phyloP scores from a whole-genome alignment of 2,329 filamentous ascomycete genomes.

The Plenodomus tracheiphilus region DNA sequence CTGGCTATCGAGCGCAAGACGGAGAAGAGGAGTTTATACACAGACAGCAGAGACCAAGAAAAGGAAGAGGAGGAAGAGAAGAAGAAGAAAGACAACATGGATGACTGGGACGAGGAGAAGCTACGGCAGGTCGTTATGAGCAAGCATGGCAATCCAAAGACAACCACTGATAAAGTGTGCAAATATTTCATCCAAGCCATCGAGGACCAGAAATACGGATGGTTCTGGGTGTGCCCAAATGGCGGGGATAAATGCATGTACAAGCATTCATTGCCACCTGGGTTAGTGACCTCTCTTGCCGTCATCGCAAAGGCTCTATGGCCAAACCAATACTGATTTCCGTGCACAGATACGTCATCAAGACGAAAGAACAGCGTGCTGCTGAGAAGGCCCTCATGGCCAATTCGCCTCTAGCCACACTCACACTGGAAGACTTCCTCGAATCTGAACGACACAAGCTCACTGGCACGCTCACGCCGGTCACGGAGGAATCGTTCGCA shows the following conservation, averaged over 20 bases:
- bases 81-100: constrained; percentile 90
- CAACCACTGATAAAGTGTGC: constrained; percentile 97
- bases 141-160: constrained; percentile 96
- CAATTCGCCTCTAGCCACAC: constrained; percentile 90
- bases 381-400: constrained; percentile 95
- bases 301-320: background rate
- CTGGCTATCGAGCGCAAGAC: constrained; percentile 85
- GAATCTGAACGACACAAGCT: constrained; percentile 96
- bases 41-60: constrained; percentile 75
- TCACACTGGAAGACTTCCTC: constrained; percentile 96
- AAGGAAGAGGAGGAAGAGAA: constrained; percentile 70
- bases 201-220: constrained; percentile 97
- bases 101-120: constrained; percentile 98
- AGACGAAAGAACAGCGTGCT: constrained; percentile 95
- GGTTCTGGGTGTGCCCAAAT: constrained; percentile 99
- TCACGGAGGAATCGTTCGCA: constrained; percentile 88
- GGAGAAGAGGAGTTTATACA: constrained; percentile 89
- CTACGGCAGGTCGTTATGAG: constrained; percentile 85
- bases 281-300: constrained; percentile 62
- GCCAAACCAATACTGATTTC: constrained; percentile 12
- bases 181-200: constrained; percentile 97
- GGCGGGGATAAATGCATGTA: constrained; percentile 99
- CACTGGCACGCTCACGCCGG: constrained; percentile 86
- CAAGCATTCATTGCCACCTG: constrained; percentile 89
- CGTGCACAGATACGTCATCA: constrained; percentile 77